Base-by-base conservation (phyloP, 208 protist genomes). In the Angomonas deanei region DNA sequence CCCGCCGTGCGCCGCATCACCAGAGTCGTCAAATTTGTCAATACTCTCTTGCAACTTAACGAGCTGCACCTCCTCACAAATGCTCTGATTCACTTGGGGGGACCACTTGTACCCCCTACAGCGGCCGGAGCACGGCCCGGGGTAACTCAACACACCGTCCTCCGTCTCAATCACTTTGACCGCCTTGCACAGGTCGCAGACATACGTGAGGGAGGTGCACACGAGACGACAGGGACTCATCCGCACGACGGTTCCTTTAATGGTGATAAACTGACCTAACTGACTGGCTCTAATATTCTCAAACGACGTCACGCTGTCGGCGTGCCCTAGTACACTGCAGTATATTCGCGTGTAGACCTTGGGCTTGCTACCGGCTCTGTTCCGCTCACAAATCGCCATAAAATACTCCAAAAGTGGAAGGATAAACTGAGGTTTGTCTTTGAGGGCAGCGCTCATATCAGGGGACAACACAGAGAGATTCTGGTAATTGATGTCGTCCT, bases 61-160 rank as follows among this genome's bases (percentile, higher is more conserved):
- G 28, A 86, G 48, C 70, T 94, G 88, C 57, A 94, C 80, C 70
- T 94, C 88, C 46, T 91, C 84, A 56, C 84, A 91, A 10, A 79
- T 69, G 26, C 70, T 72, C 32, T 70, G 65, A n/a, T 82, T 78
- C 10, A 79, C 61, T 26, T 90, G 24, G 3, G 88, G 82, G 0
- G 52, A 32, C 82, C 83, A 94, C 60, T 75, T 78, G 70, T 88
- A 92, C 8, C 88, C 88, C 21, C 78, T 74, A 60, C 88, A 94
- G 23, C 76, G 64, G 17, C 77, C 78, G 28, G 61, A 48, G 65
- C 88, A 94, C 23, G 78, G 49, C 0, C 81, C 76, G 0, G 88
- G 88, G 65, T 84, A 94, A 31, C 77, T 68, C 56, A 94, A 55
- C 55, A 91, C 70, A 27, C 85, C 85, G 60, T 91, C 88, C 62